Evolutionary conservation across 441 rosid species (phyloP).

Genomic region (Gossypium lobatum): DNA sequence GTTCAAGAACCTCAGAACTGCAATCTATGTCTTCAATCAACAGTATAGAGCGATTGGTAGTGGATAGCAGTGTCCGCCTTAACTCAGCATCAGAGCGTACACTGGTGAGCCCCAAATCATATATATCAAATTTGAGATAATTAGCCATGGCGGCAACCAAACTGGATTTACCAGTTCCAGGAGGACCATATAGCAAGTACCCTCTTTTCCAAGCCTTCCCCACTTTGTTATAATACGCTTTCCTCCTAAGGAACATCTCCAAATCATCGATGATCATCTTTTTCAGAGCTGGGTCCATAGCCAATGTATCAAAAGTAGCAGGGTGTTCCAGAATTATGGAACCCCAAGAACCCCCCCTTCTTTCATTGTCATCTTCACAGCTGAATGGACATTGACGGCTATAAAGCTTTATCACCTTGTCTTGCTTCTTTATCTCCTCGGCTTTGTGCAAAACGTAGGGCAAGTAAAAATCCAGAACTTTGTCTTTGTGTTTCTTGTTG

Average conservation of each 20-base stretch:
- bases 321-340: slow-evolving; percentile 24
- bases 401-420: slow-evolving; percentile 19
- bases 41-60: slow-evolving; percentile 22
- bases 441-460: slow-evolving; percentile 22
- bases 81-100: slow-evolving; percentile 22
- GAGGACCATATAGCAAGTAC: slow-evolving; percentile 24
- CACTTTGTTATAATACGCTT: slow-evolving; percentile 28
- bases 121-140: slow-evolving; percentile 33
- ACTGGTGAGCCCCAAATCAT: slow-evolving; percentile 29
- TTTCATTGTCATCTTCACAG: neutral
- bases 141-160: slow-evolving; percentile 47
- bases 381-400: slow-evolving; percentile 3
- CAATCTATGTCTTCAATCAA: slow-evolving; percentile 44
- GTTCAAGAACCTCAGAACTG: slow-evolving; percentile 11
- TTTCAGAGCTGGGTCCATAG: slow-evolving; percentile 33
- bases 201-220: slow-evolving; percentile 40
- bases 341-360: neutral
- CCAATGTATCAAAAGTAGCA: slow-evolving; percentile 32
- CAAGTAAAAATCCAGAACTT: slow-evolving; percentile 17
- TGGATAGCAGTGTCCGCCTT: slow-evolving; percentile 18
- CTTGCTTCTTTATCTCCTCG: slow-evolving; percentile 9
- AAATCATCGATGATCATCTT: slow-evolving; percentile 28
- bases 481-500: slow-evolving; percentile 19
- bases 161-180: slow-evolving; percentile 46
- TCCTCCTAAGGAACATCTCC: slow-evolving; percentile 27